These are phyloP conservation scores for Pestalotiopsis sp. DNA, from an alignment of 2,329 filamentous ascomycete genomes.

Conservation along the genomic window DNA sequence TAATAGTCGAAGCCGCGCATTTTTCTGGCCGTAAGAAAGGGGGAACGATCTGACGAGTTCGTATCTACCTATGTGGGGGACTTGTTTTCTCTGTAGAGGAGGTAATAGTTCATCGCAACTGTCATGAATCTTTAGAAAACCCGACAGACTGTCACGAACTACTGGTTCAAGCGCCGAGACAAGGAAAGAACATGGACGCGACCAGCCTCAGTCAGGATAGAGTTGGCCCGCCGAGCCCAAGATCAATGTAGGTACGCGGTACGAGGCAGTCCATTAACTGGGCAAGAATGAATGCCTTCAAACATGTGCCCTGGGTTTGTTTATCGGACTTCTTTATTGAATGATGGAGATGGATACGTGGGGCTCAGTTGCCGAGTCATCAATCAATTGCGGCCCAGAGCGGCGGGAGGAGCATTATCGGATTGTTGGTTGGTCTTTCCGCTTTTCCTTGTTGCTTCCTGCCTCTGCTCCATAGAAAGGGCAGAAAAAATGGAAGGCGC, in stretches of 20 bases:
- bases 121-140: background rate
- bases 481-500: background rate
- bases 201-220: background rate
- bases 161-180: conserved; percentile 14
- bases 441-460: background rate
- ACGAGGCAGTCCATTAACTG: background rate
- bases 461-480: background rate
- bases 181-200: background rate
- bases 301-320: no score
- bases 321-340: background rate
- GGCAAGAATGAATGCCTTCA: background rate
- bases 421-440: background rate
- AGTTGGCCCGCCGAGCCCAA: background rate
- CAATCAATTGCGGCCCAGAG: no score
- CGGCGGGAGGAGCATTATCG: background rate
- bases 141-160: conserved; percentile 11
- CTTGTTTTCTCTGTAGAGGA: no score
- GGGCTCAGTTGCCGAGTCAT: no score
- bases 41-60: no score
- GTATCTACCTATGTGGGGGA: no score
- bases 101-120: no score
- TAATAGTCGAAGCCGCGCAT: no score
- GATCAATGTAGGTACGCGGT: background rate
- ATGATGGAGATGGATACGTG: background rate
- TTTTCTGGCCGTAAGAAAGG: no score